Evolutionary conservation across 1,139 yeast species (phyloP).

Genomic region (Scheffersomyces insectosa): DNA sequence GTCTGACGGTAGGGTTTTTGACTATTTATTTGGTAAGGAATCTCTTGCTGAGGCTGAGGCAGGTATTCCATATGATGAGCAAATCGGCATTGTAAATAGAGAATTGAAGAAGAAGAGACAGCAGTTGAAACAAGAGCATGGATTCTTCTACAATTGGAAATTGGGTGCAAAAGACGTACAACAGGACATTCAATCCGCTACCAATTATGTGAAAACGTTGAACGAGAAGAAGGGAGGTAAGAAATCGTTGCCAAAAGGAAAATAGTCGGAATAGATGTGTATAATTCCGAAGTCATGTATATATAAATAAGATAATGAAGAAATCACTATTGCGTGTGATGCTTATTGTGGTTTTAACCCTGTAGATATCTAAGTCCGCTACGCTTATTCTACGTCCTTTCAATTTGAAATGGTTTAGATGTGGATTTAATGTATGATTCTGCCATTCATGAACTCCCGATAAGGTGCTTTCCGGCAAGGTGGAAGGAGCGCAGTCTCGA

Average conservation of each 20-base stretch:
- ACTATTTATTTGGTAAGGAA: conserved; percentile 77
- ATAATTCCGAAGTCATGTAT: too few species aligned
- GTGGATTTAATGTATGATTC: too few species aligned
- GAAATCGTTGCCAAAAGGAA: not conserved
- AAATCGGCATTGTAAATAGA: conserved; percentile 41
- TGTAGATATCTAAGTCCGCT: too few species aligned
- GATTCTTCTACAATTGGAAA: conserved; percentile 42
- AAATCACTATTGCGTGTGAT: too few species aligned
- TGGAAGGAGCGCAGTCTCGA: too few species aligned
- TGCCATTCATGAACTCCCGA: too few species aligned
- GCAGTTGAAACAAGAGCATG: conserved; percentile 39
- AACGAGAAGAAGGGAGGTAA: not conserved
- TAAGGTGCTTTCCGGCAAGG: too few species aligned
- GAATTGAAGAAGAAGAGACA: conserved; percentile 42
- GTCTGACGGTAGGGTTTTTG: conserved; percentile 89
- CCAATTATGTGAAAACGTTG: conserved; percentile 14
- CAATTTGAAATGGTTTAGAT: too few species aligned
- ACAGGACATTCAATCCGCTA: conserved; percentile 28
- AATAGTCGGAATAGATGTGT: not conserved
- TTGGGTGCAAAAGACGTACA: conserved; percentile 37
- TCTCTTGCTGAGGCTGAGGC: conserved; percentile 73
- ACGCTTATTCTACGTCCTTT: too few species aligned
- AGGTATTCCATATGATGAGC: conserved; percentile 68
- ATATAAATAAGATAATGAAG: too few species aligned
- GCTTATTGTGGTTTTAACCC: too few species aligned